phyloP scores from a whole-genome alignment of 441 rosid species.

The Euphorbia neoarborescens region DNA sequence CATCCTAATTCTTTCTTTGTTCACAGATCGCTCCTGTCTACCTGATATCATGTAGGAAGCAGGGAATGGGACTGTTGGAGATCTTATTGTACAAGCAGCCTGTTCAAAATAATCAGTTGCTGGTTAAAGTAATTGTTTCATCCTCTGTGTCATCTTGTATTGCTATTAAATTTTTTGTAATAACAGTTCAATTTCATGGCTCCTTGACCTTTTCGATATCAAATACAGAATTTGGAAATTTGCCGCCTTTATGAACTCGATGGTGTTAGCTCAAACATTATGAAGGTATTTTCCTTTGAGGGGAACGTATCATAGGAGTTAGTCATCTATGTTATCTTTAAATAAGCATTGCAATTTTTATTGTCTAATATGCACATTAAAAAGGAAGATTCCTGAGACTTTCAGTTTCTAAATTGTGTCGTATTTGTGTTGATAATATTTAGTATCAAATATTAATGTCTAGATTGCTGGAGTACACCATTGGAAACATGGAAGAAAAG shows the following conservation, averaged over 20 bases:
- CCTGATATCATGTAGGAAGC: slow-evolving; percentile 73
- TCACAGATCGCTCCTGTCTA: slow-evolving; percentile 85
- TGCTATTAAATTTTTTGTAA: slow-evolving; percentile 2
- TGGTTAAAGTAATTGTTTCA: slow-evolving; percentile 55
- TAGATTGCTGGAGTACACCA: slow-evolving; percentile 84
- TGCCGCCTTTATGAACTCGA: slow-evolving; percentile 77
- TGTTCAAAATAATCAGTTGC: slow-evolving; percentile 48
- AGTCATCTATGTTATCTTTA: neutral
- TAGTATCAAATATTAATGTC: slow-evolving; percentile 18
- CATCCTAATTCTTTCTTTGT: slow-evolving; percentile 5
- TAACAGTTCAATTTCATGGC: neutral
- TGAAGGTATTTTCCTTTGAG: slow-evolving; percentile 54
- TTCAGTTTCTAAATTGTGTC: neutral
- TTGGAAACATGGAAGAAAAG: slow-evolving; percentile 96
- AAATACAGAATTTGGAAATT: slow-evolving; percentile 70
- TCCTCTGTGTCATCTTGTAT: neutral
- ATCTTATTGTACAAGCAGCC: slow-evolving; percentile 68
- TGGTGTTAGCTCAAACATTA: slow-evolving; percentile 52
- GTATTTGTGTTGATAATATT: slow-evolving; percentile 16
- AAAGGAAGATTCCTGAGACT: neutral
- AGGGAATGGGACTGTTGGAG: slow-evolving; percentile 71
- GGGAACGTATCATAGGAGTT: too few species aligned
- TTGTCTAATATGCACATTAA: neutral
- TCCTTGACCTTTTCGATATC: neutral
- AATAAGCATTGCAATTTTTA: slow-evolving; percentile 9